These are phyloP conservation scores for Colletotrichum sublineola DNA, from an alignment of 2,329 filamentous ascomycete species.

Conservation along the genomic window DNA sequence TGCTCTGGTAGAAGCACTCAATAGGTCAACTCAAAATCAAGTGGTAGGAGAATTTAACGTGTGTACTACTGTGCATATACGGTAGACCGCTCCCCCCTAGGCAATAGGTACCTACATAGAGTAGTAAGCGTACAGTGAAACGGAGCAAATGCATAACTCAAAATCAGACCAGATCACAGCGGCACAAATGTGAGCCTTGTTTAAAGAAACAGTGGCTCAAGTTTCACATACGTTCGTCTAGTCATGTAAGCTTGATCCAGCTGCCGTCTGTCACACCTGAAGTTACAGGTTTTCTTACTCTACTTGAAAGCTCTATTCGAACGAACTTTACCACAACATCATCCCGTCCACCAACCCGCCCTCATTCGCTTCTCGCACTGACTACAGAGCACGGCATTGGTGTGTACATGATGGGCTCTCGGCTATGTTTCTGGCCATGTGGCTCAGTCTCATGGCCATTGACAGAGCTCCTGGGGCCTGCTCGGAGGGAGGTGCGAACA, in stretches of 20 bases:
- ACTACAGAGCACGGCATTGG: conserved; percentile 11
- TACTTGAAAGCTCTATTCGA: conserved; percentile 6
- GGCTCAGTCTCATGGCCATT: conserved; percentile 7
- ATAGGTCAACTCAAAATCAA: no score
- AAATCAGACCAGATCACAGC: background rate
- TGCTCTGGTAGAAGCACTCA: no score
- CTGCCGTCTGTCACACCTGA: conserved; percentile 34
- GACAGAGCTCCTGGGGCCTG: conserved; percentile 2
- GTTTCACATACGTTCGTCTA: conserved; percentile 32
- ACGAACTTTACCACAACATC: conserved; percentile 6
- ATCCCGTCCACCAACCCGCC: background rate
- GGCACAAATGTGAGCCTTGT: conserved; percentile 13
- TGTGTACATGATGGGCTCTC: conserved; percentile 9
- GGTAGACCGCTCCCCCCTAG: no score
- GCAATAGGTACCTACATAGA: background rate
- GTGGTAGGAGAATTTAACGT: no score
- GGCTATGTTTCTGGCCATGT: conserved; percentile 29
- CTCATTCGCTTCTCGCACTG: conserved; percentile 1
- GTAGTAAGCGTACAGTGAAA: background rate
- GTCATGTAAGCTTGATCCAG: conserved; percentile 32
- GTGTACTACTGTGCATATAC: no score
- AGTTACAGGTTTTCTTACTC: conserved; percentile 30
- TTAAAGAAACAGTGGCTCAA: conserved; percentile 27
- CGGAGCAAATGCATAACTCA: conserved; percentile 5
- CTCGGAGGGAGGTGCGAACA: background rate